Base-by-base conservation (phyloP, 2,329 filamentous ascomycete species). In the Penicillium paneum region DNA sequence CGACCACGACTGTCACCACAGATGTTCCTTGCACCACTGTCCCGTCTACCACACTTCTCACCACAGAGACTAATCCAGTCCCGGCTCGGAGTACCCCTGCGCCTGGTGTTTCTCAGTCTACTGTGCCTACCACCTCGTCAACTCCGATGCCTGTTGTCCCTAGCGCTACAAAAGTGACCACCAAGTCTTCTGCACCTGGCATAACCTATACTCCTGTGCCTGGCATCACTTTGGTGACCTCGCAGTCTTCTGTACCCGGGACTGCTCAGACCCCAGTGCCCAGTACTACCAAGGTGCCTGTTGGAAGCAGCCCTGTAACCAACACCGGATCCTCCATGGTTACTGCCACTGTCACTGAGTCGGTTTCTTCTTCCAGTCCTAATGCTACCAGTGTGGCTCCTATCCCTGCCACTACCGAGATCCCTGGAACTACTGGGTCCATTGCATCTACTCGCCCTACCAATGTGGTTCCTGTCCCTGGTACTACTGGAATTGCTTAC, bases 1-100 rank as follows among this genome's bases (percentile, higher is more conserved):
- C 50, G 3, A 53, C 50, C 10, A 53, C 29, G 12, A 53, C 50
- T 12, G 35, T 52, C 19, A 47, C 42, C 21, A 52, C 49, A 1
- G 49, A 52, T 41, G 43, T 48, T 15, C 42, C 19, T n/a, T 52
- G 50, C 19, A 41, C 19, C 4, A 40, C 49, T 32, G 47, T 5
- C n/a, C 19, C 15, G 2, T 7, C 41, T 15, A 46, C 41, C 1
- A 31, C 17, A 21, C 15, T 35, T 15, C 34, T 34, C 24, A 12
- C 28, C 3, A n/a, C 6, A 0, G 52, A 40, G 8, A 51, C 41
- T 19, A 39, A 32, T 28, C 36, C 49, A 5, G 32, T 44, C 15
- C 40, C 39, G 1, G 42, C 12, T 26, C 34, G 35, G 6, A 51
- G 47, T 15, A 46, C 44, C n/a, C 49, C 52, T 45, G 31, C 15